Conservation (phyloP, 176 grass and related monocot genomes). For the barley (Hordeum vulgare) region MorexV3_pseudomolecules_assembly NC_058522.1:570119077-570119576, state of each 20-base stretch:
- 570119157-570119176: no score
- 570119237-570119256: constrained; percentile 29
- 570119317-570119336: constrained; percentile 93
- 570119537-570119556: no score
- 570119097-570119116: no score
- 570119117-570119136: no score
- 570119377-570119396: constrained; percentile 48
- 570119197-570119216: no score
- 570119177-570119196: no score
- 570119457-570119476: not conserved
- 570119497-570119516: no score
- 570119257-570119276: constrained; percentile 20
- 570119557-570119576: no score
- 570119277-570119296: constrained; percentile 34
- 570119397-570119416: not conserved
- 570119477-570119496: no score
- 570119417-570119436: not conserved
- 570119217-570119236: not conserved
- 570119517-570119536: no score
- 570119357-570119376: constrained; percentile 52
- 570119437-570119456: not conserved
- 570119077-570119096: no score
- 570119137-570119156: no score
- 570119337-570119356: constrained; percentile 77
- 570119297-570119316: constrained; percentile 91